Conservation (phyloP, 2,329 filamentous ascomycete genomes). For the Phaeosphaeria sp. region DNA sequence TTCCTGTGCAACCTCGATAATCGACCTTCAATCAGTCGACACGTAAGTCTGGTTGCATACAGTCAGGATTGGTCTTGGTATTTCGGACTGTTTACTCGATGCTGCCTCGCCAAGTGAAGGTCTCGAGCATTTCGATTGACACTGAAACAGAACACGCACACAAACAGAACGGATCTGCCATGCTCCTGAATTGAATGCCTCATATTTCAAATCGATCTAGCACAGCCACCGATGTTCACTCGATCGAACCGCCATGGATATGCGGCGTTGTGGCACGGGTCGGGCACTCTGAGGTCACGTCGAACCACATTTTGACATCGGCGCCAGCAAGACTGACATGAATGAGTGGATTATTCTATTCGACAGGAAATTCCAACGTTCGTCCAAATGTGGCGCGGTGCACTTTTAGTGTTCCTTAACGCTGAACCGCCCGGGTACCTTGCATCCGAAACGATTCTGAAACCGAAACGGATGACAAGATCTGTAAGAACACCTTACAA, state of each 20-base stretch:
- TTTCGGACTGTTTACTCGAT: not conserved
- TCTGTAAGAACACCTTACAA: slow-evolving; percentile 9
- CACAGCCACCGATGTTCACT: not conserved
- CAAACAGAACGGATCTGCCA: not conserved
- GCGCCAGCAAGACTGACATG: slow-evolving; percentile 1
- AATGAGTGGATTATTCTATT: not conserved
- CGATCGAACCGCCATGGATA: not conserved
- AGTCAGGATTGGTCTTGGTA: not conserved
- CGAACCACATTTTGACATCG: not conserved
- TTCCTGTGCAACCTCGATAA: not conserved
- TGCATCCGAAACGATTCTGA: slow-evolving; percentile 29
- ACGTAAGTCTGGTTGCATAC: slow-evolving; percentile 2
- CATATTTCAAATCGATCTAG: not conserved
- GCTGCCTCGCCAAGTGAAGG: slow-evolving; percentile 1
- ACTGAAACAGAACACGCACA: slow-evolving; percentile 2
- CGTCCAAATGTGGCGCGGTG: slow-evolving; percentile 6
- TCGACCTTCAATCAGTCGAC: not conserved
- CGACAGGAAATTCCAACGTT: not conserved
- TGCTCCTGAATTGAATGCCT: not conserved
- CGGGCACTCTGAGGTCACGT: not conserved
- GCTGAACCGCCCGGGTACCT: slow-evolving; percentile 21
- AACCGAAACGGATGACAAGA: slow-evolving; percentile 32
- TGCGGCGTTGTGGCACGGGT: not conserved
- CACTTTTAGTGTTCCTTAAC: slow-evolving; percentile 1
- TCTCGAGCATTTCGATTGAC: not conserved